Percentiles rank a stretch among this genome's conserved stretches.
Evolutionary conservation across 1,284 basidiomycete species (phyloP).

Genomic region (Malassezia nana): DNA sequence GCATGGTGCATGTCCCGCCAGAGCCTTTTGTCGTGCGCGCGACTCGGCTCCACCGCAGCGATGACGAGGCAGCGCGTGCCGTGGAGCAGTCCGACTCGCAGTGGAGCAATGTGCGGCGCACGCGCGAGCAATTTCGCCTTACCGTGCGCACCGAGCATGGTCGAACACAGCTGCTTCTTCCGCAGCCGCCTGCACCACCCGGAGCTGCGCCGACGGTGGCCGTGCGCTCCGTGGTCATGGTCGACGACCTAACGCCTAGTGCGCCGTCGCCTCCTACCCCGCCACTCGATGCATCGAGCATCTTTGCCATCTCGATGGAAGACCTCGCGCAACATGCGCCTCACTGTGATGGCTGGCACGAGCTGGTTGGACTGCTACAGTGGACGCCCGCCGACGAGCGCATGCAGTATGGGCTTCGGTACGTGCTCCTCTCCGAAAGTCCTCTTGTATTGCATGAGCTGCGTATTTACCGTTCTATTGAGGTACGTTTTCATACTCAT

Average conservation of each 20-base stretch:
- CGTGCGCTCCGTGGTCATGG: conserved; percentile 12
- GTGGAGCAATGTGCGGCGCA: conserved; percentile 19
- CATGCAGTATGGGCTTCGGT: conserved; percentile 12
- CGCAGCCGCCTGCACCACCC: conserved; percentile 12
- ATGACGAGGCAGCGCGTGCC: conserved; percentile 12
- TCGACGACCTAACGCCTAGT: conserved; percentile 11
- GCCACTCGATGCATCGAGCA: background rate
- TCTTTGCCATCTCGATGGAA: background rate
- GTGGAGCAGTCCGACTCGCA: conserved; percentile 14
- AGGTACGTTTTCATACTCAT: background rate
- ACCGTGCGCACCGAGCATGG: conserved; percentile 9
- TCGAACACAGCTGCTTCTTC: conserved; percentile 2
- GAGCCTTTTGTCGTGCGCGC: conserved; percentile 14
- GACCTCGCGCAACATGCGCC: background rate
- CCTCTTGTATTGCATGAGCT: conserved; percentile 17
- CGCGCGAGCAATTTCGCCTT: conserved; percentile 14
- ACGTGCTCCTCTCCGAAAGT: conserved; percentile 8
- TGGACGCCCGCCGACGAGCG: conserved; percentile 5
- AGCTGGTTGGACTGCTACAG: conserved; percentile 5
- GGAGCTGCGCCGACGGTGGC: conserved; percentile 8
- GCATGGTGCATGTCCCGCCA: conserved; percentile 9
- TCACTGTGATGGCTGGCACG: conserved; percentile 13
- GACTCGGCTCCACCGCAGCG: conserved; percentile 7
- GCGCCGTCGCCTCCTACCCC: background rate
- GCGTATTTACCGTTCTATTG: conserved; percentile 6